Conservation (phyloP, 129 eudicot genomes). For the Artemisia tridentata region DNA sequence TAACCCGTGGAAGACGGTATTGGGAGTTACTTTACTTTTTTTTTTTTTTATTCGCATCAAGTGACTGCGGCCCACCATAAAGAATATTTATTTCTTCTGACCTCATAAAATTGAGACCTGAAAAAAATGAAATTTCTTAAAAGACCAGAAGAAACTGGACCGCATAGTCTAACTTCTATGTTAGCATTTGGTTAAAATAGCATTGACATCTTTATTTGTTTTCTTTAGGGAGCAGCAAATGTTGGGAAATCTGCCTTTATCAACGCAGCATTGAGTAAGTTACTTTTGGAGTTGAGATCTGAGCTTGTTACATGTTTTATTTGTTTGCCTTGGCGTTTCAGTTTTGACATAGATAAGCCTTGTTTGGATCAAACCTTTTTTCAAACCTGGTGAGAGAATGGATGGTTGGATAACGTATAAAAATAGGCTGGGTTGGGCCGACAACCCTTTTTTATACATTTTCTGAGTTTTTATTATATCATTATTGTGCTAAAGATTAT, state of each 20-base stretch:
- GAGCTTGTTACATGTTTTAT: slow-evolving; percentile 1
- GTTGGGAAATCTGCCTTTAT: slow-evolving; percentile 99
- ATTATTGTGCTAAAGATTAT: no score
- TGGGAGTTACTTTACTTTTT: no score
- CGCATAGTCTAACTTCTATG: background rate
- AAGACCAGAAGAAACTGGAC: slow-evolving; percentile 5
- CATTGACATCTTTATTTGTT: slow-evolving; percentile 21
- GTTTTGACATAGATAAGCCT: background rate
- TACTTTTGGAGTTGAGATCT: slow-evolving; percentile 14
- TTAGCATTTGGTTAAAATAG: background rate
- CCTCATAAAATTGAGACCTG: background rate
- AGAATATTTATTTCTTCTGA: background rate
- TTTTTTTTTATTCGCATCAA: no score
- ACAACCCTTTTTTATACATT: no score
- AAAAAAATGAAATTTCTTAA: background rate
- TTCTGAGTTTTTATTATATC: no score
- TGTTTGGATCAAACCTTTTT: no score
- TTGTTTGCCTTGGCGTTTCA: background rate
- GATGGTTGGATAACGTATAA: background rate
- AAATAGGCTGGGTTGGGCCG: background rate
- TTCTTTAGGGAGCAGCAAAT: slow-evolving; percentile 88
- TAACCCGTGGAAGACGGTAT: no score
- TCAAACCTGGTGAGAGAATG: no score
- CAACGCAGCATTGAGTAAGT: slow-evolving; percentile 88
- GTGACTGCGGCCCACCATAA: background rate